These are phyloP conservation scores for Excoecaria cochinchinensis DNA, from an alignment of 345 rosid species.

Conservation along the genomic window DNA sequence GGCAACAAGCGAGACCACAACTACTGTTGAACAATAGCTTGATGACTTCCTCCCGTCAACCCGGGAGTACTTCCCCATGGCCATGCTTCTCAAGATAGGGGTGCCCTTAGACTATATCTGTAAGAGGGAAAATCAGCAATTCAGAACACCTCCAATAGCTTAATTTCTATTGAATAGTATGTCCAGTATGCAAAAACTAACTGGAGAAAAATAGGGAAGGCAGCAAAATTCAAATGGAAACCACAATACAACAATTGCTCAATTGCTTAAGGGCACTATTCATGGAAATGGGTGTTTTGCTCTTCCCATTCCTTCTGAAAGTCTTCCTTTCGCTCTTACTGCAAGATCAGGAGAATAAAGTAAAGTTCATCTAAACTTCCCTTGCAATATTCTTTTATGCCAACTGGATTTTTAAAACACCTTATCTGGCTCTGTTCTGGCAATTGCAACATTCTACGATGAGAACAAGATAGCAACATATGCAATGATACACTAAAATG, in stretches of 20 bases:
- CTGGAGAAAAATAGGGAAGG: background rate
- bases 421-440: background rate
- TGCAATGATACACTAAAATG: background rate
- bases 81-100: slow-evolving; percentile 3
- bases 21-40: slow-evolving; percentile 73
- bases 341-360: background rate
- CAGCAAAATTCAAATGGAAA: background rate
- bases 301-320: background rate
- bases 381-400: background rate
- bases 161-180: background rate
- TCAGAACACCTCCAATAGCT: background rate
- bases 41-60: slow-evolving; percentile 50
- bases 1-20: slow-evolving; percentile 75
- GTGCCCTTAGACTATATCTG: slow-evolving; percentile 4
- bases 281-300: background rate
- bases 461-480: background rate
- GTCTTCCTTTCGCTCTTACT: background rate
- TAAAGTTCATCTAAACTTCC: background rate
- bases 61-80: slow-evolving; percentile 21
- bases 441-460: background rate
- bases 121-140: background rate
- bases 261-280: background rate
- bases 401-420: background rate
- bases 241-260: background rate
- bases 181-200: background rate